Conservation (phyloP, 305 asterid genomes). For the Fraxinus paxiana region DNA sequence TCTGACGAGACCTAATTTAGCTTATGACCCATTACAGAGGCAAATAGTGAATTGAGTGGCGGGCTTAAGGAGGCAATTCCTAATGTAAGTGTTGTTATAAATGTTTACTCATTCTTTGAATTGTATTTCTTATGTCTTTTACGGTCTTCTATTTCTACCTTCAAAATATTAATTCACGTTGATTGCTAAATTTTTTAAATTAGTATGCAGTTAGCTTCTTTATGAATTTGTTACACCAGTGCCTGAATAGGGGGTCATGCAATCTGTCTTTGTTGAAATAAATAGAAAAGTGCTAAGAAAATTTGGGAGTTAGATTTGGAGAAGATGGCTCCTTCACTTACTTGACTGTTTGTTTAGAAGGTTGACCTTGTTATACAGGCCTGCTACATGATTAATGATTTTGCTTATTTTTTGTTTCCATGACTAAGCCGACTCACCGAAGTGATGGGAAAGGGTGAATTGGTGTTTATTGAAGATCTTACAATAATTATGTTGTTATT, state of each 20-base stretch:
- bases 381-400: not conserved
- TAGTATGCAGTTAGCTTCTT: not conserved
- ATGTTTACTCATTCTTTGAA: not conserved
- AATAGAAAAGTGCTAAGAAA: not conserved
- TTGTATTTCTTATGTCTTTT: not conserved
- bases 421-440: not conserved
- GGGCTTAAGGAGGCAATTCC: conserved; percentile 33
- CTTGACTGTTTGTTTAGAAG: not conserved
- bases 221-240: not conserved
- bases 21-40: conserved; percentile 37
- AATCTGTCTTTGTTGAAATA: not conserved
- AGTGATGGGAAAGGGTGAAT: conserved; percentile 5
- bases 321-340: not conserved
- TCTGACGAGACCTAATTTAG: conserved; percentile 6
- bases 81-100: conserved; percentile 39
- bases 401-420: not conserved
- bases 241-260: not conserved
- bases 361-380: not conserved
- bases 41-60: conserved; percentile 32
- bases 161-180: conserved; percentile 11
- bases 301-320: not conserved
- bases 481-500: not conserved
- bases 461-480: not conserved
- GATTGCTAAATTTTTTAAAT: not conserved
- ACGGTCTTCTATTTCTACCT: not conserved